Percentiles rank a stretch among this genome's conserved stretches.
Evolutionary conservation across 1,139 yeast genomes (phyloP).

Genomic region (Yamadazyma siamensis): DNA sequence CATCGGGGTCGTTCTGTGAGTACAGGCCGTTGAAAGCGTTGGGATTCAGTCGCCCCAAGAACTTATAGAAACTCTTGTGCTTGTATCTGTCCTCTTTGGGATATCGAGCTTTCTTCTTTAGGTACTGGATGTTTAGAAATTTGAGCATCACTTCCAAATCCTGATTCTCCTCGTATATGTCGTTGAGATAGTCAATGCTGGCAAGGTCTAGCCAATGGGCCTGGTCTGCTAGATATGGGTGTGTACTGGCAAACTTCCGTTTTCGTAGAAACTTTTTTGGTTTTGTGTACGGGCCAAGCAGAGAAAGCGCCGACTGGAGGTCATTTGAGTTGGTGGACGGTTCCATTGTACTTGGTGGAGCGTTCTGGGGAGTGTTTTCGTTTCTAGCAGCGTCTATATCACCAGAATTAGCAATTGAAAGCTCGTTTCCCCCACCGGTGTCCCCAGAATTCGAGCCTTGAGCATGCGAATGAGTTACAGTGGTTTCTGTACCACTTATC

Average conservation of each 20-base stretch:
- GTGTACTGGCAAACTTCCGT: constrained; percentile 45
- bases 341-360: too few relatives aligned
- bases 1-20: constrained; percentile 7
- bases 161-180: constrained; percentile 32
- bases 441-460: too few relatives aligned
- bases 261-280: constrained; percentile 24
- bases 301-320: neutral
- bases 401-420: too few relatives aligned
- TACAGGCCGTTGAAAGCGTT: constrained; percentile 7
- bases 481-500: too few relatives aligned
- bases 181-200: constrained; percentile 33
- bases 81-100: constrained; percentile 41
- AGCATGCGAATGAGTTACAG: too few relatives aligned
- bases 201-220: constrained; percentile 45
- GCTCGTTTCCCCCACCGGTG: too few relatives aligned
- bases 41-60: constrained; percentile 9
- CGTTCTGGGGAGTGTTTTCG: too few relatives aligned
- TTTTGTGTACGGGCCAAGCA: neutral
- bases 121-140: constrained; percentile 34
- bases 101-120: constrained; percentile 26
- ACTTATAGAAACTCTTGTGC: constrained; percentile 33
- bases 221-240: constrained; percentile 48
- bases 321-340: too few relatives aligned
- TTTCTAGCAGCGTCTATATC: too few relatives aligned
- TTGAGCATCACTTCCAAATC: constrained; percentile 34